Evolutionary conservation across 2,329 filamentous ascomycete species (phyloP), one percentile per base, ranked within the genome.

Genomic region (Didymella sp.): DNA sequence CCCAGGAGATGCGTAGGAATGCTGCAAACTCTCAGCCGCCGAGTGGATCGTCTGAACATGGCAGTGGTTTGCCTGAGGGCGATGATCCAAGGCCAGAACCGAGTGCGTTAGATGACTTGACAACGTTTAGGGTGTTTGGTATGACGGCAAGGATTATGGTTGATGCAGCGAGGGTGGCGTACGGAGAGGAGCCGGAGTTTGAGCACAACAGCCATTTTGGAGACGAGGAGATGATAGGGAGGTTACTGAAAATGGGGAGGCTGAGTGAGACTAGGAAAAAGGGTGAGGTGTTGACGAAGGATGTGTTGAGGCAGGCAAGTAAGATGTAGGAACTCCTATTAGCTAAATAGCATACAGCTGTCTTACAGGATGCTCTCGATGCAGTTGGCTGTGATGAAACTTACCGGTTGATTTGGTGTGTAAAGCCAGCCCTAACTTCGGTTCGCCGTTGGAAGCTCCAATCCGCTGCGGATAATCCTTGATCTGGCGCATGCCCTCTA

Each of bases 131-230:
- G 65, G 92, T 98, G 4, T 97, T 93, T 85, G 94, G 94, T 15
- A 94, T 98, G 91, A 98, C 94, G 50, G 94, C 92, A 2, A 82
- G 92, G 49, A 94, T 98, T 51, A 75, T 97, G 51, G 91, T 97
- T 5, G 94, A 98, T 77, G 89, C 90, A 4, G 93, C 94, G 30
- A 82, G 91, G 60, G 83, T 96, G 17, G 94, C 93, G 19, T 98
- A 95, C 73, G 89, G 79, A 2, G 84, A 89, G 77, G 86, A 91
- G 72, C 94, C 94, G 4, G 89, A 92, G 72, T 96, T 96, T 74
- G 91, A 96, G 79, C 85, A 86, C 68, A 85, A 87, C 59, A 80
- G 79, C 51, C 82, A 86, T 72, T 84, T 87, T 68, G 87, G 87
- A 0, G 88, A 90, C 63, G 88, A 90, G 71, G 82, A 83, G 31